These are phyloP conservation scores for Spinellus fusiger DNA, from an alignment of 192 early-diverging fungal species.

Conservation along the genomic window DNA sequence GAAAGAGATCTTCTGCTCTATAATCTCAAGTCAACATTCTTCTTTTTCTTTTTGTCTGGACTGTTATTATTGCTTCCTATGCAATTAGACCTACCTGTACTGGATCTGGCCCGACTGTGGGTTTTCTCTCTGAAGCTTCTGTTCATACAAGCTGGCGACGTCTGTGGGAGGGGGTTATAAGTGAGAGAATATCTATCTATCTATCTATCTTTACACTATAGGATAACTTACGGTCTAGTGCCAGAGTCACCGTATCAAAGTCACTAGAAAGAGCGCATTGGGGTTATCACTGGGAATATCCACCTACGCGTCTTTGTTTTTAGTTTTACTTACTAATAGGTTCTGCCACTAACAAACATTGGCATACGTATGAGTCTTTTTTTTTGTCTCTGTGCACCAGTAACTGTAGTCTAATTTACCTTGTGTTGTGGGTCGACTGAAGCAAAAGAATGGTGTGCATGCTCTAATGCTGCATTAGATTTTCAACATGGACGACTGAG, in stretches of 20 bases:
- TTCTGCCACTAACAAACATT: too few relatives aligned
- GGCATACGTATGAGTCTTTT: background rate
- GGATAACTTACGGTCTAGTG: conserved; percentile 17
- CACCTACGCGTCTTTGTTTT: too few relatives aligned
- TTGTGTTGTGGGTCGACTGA: background rate
- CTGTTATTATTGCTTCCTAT: background rate
- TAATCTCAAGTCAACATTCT: background rate
- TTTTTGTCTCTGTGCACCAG: background rate
- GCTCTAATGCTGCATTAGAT: background rate
- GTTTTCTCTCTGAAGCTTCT: conserved; percentile 15
- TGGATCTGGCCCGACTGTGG: conserved; percentile 15
- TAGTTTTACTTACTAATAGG: conserved; percentile 26
- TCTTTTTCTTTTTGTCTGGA: background rate
- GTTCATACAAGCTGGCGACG: conserved; percentile 18
- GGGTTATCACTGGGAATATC: too few relatives aligned
- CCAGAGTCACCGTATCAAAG: conserved; percentile 6
- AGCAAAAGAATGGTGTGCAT: conserved; percentile 18
- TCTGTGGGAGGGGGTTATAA: background rate
- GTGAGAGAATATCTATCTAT: background rate
- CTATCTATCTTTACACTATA: background rate
- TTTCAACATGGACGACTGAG: too few relatives aligned
- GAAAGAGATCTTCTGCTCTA: conserved; percentile 23
- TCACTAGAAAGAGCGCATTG: too few relatives aligned
- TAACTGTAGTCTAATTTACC: background rate
- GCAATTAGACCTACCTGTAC: conserved; percentile 15